A percentile compares a stretch with the other conserved stretches of the same genome.
Evolutionary conservation across 23 red algal species (phyloP).

Genomic region (Agarophyton chilense): DNA sequence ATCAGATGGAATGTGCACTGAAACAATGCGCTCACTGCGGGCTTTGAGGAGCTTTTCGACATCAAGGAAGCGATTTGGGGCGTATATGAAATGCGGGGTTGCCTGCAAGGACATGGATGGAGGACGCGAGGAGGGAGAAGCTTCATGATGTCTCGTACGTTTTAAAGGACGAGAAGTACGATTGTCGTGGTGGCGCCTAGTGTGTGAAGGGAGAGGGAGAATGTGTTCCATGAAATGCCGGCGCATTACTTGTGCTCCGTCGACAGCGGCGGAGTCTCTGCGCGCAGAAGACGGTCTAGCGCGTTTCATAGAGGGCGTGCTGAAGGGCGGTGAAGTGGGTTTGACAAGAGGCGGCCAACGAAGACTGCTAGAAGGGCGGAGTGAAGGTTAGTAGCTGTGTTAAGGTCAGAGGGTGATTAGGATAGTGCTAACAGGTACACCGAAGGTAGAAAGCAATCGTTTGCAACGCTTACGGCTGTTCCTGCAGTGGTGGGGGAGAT

Average conservation of each 20-base stretch:
- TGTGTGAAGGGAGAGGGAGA: not conserved
- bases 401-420: too few species aligned
- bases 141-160: not conserved
- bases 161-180: not conserved
- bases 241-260: not conserved
- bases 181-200: not conserved
- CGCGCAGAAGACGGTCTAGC: not conserved
- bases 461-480: too few species aligned
- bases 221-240: not conserved
- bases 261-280: not conserved
- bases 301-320: not conserved
- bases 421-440: too few species aligned
- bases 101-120: not conserved
- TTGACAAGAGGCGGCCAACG: too few species aligned
- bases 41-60: not conserved
- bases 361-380: too few species aligned
- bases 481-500: too few species aligned
- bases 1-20: constrained; percentile 65
- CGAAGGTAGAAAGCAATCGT: too few species aligned
- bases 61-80: constrained; percentile 15
- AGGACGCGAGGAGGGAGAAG: not conserved
- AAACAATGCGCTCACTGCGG: not conserved
- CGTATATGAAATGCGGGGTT: constrained; percentile 7
- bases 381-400: too few species aligned
- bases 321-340: not conserved